These are phyloP conservation scores for Brassica nigra DNA, from an alignment of 345 rosid genomes.

Conservation along the genomic window DNA sequence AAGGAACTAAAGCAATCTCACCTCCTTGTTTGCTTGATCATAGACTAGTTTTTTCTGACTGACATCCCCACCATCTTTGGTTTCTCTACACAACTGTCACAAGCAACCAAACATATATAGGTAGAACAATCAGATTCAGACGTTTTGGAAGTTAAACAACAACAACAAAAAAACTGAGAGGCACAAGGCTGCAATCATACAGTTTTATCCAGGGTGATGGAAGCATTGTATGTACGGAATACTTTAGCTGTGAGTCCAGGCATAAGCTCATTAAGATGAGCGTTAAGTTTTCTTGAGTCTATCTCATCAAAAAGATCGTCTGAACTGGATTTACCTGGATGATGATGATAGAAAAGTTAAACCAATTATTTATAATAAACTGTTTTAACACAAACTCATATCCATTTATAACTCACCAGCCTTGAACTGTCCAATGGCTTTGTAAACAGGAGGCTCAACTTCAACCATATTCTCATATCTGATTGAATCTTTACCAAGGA, in stretches of 20 bases:
- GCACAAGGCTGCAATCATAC: slow-evolving; percentile 44
- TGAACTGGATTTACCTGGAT: slow-evolving; percentile 58
- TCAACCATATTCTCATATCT: slow-evolving; percentile 83
- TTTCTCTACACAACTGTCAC: slow-evolving; percentile 70
- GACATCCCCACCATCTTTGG: slow-evolving; percentile 84
- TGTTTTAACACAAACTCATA: neutral
- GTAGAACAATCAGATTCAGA: neutral
- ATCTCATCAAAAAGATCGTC: slow-evolving; percentile 81
- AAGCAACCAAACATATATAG: neutral
- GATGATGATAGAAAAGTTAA: neutral
- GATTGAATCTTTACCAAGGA: slow-evolving; percentile 98
- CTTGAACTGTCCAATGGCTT: slow-evolving; percentile 78
- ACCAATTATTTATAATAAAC: neutral
- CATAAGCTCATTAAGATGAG: slow-evolving; percentile 88
- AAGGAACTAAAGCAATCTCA: neutral
- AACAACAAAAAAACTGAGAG: neutral
- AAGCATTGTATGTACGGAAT: slow-evolving; percentile 95
- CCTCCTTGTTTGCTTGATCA: slow-evolving; percentile 89
- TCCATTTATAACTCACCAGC: slow-evolving; percentile 48
- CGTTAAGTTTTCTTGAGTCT: slow-evolving; percentile 83
- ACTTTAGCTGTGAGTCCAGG: slow-evolving; percentile 97
- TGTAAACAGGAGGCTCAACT: slow-evolving; percentile 81
- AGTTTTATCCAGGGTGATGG: slow-evolving; percentile 82
- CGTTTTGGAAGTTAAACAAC: neutral
- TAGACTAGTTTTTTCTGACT: slow-evolving; percentile 66